These are phyloP conservation scores for Rusavskia elegans DNA, from an alignment of 495 filamentous ascomycete species.

Conservation along the genomic window DNA sequence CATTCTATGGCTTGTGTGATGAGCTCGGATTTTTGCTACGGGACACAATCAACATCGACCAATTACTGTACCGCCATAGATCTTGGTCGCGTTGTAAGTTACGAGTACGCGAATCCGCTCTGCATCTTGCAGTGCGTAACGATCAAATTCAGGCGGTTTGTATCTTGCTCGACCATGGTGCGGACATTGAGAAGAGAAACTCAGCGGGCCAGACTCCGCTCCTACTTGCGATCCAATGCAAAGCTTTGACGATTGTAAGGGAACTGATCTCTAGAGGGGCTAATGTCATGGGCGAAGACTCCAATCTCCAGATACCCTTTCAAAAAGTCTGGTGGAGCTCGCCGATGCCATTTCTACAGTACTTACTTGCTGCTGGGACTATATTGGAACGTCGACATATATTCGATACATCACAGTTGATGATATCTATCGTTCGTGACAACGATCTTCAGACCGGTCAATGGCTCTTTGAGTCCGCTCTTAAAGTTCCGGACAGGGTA, in stretches of 20 bases:
- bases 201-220: background rate
- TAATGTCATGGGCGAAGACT: too few relatives aligned
- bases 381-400: too few relatives aligned
- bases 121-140: background rate
- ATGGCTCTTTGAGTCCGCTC: too few relatives aligned
- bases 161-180: constrained; percentile 1
- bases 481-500: background rate
- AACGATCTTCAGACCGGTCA: too few relatives aligned
- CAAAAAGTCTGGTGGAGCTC: too few relatives aligned
- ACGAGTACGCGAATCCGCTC: background rate
- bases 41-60: background rate
- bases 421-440: too few relatives aligned
- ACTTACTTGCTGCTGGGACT: too few relatives aligned
- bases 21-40: background rate
- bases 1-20: background rate
- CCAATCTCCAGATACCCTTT: too few relatives aligned
- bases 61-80: background rate
- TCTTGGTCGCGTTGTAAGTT: background rate
- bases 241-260: too few relatives aligned
- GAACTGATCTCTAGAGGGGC: background rate
- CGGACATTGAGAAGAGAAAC: background rate
- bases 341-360: too few relatives aligned
- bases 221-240: background rate
- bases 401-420: too few relatives aligned
- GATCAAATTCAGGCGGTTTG: background rate